Conservation (phyloP, 768 basidiomycete genomes). For the Hypholoma fasciculare region DNA sequence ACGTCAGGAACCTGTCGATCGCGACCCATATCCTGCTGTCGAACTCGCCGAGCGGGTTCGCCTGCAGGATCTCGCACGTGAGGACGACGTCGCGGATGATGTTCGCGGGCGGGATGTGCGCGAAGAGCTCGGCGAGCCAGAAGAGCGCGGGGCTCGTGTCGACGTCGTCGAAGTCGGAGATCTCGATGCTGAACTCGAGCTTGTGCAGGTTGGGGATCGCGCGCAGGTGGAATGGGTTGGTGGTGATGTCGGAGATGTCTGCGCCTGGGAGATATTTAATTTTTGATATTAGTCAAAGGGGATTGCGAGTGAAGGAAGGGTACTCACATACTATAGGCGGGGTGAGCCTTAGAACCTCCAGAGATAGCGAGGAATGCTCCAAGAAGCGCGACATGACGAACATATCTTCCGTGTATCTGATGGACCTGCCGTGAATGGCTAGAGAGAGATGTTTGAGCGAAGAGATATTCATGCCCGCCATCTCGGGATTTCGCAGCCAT, state of each 20-base stretch:
- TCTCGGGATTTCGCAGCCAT: slow-evolving; percentile 1
- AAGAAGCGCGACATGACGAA: background rate
- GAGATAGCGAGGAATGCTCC: background rate
- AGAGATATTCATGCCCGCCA: background rate
- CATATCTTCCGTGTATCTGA: slow-evolving; percentile 3
- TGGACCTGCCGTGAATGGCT: background rate
- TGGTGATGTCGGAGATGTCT: background rate
- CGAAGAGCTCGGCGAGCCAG: slow-evolving; percentile 5
- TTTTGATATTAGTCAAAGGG: no score
- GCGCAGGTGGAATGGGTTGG: slow-evolving; percentile 1
- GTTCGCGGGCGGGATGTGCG: slow-evolving; percentile 1
- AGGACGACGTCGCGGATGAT: slow-evolving; percentile 4
- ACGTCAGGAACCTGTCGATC: slow-evolving; percentile 3
- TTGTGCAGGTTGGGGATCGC: slow-evolving; percentile 3
- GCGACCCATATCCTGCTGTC: slow-evolving; percentile 5
- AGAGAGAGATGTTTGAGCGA: slow-evolving; percentile 1
- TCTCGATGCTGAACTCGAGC: slow-evolving; percentile 6
- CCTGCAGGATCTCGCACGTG: slow-evolving; percentile 4
- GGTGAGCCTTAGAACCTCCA: background rate
- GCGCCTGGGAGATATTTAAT: no score
- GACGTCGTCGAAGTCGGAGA: slow-evolving; percentile 6
- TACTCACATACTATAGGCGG: slow-evolving; percentile 7
- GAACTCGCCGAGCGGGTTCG: slow-evolving; percentile 2
- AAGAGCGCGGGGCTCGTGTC: slow-evolving; percentile 1
- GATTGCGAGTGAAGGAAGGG: no score